Conservation (phyloP, 352 stramenopile species). For the Pythium rhizo-oryzae region DNA sequence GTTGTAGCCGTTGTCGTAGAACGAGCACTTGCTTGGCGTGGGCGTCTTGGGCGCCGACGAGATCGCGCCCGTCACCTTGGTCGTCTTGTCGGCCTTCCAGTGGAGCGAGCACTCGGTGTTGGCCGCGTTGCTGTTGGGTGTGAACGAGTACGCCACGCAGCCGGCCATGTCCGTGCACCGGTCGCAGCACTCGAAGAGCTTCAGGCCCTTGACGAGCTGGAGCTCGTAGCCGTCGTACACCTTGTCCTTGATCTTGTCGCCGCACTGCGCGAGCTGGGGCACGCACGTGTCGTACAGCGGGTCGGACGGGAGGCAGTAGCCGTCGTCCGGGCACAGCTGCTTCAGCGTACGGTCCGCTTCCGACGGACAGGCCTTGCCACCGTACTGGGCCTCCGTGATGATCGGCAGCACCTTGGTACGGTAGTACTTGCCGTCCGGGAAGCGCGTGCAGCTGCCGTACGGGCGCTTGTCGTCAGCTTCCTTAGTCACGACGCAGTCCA, state of each 20-base stretch:
- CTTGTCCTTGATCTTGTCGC: neutral
- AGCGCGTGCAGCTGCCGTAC: neutral
- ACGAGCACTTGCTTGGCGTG: neutral
- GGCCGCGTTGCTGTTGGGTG: neutral
- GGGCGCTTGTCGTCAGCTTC: neutral
- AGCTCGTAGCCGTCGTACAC: constrained; percentile 2
- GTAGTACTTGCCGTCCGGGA: neutral
- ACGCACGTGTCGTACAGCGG: neutral
- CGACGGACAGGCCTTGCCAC: neutral
- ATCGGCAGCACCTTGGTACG: neutral
- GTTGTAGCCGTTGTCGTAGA: neutral
- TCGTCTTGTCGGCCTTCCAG: neutral
- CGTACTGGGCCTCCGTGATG: constrained; percentile 1
- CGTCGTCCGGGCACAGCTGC: neutral
- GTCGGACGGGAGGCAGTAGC: neutral
- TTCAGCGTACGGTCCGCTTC: neutral
- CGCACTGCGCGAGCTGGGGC: neutral
- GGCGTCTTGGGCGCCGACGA: neutral
- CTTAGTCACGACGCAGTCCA: constrained; percentile 5
- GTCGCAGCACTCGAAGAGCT: neutral
- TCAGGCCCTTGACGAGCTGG: neutral
- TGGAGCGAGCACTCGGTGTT: neutral
- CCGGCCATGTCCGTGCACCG: neutral
- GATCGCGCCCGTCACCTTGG: neutral
- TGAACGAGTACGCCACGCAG: constrained; percentile 5